Evolutionary conservation across 371 early-diverging fungal genomes (phyloP).

Genomic region (Fennellomyces sp.): DNA sequence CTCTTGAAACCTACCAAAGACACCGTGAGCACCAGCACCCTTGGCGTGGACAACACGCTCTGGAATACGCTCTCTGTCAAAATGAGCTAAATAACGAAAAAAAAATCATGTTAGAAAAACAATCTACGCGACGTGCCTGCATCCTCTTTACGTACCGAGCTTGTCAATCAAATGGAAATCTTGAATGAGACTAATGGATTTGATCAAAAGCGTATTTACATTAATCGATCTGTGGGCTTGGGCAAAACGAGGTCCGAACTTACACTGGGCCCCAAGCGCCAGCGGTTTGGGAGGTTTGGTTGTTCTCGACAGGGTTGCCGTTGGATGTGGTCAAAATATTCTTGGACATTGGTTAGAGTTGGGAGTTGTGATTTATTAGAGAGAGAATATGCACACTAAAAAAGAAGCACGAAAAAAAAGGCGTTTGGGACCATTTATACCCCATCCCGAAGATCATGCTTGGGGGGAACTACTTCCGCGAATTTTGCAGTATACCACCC

Average conservation of each 20-base stretch:
- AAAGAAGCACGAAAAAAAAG: constrained; percentile 6
- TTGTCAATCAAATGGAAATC: constrained; percentile 82
- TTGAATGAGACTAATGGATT: constrained; percentile 45
- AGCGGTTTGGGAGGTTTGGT: constrained; percentile 67
- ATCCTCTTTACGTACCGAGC: constrained; percentile 29
- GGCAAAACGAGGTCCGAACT: constrained; percentile 3
- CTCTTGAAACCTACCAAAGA: no score
- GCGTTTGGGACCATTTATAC: neutral
- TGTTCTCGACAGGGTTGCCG: constrained; percentile 70
- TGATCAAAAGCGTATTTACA: neutral
- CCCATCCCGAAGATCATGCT: neutral
- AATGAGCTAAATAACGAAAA: constrained; percentile 47
- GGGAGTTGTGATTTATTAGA: constrained; percentile 3
- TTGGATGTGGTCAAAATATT: constrained; percentile 45
- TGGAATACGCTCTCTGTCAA: constrained; percentile 84
- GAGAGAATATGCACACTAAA: neutral
- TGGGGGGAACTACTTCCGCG: neutral
- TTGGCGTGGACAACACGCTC: constrained; percentile 88
- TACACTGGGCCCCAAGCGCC: constrained; percentile 50
- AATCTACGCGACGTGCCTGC: neutral
- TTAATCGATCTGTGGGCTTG: neutral
- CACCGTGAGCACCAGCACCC: constrained; percentile 83
- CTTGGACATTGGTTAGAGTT: constrained; percentile 14
- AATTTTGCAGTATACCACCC: neutral
- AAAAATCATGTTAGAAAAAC: neutral